Conservation (phyloP, 148 eudicot genomes). For the Chenopodium berlandieri region DNA sequence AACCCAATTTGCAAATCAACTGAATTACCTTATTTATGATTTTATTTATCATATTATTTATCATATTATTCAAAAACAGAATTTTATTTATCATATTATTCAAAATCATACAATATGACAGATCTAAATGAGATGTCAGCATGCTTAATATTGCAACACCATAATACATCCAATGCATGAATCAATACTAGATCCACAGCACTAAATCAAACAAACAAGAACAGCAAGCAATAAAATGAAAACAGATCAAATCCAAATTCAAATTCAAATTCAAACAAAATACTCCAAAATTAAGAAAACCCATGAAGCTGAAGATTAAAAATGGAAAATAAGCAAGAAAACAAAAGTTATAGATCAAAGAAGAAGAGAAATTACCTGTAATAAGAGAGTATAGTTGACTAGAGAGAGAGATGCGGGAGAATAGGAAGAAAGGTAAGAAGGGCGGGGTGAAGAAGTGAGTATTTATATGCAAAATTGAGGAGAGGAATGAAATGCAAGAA, state of each 20-base stretch:
- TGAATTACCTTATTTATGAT: neutral
- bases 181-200: neutral
- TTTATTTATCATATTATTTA: neutral
- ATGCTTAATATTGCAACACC: neutral
- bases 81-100: neutral
- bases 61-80: neutral
- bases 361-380: neutral
- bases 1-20: neutral
- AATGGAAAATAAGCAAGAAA: neutral
- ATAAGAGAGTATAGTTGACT: neutral
- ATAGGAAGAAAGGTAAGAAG: neutral
- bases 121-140: neutral
- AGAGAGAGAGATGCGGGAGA: neutral
- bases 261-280: no score
- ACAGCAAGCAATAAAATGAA: no score
- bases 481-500: no score
- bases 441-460: neutral
- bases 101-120: neutral
- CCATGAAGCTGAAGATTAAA: neutral
- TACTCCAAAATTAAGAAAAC: neutral
- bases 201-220: neutral
- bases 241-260: neutral
- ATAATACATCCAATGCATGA: neutral
- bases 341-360: neutral
- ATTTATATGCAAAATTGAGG: no score